phyloP scores from a whole-genome alignment of 371 early-diverging fungal genomes.

The Syncephalastrum contaminatum region DNA sequence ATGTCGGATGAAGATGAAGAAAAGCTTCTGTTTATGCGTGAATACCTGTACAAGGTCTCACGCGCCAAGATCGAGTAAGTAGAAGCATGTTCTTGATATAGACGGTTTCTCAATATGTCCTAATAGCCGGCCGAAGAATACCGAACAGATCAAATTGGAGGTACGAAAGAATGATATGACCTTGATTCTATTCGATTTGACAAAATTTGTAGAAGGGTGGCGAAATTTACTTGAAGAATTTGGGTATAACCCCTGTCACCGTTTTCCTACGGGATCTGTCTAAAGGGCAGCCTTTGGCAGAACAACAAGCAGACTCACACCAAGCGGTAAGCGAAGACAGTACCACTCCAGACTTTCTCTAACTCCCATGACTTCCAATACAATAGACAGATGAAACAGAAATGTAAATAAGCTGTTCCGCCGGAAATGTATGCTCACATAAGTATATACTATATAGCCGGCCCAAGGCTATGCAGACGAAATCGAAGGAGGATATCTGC shows the following conservation, averaged over 20 bases:
- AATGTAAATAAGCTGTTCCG: conserved; percentile 3
- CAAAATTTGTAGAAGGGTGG: conserved; percentile 29
- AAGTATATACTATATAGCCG: conserved; percentile 1
- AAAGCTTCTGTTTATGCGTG: conserved; percentile 70
- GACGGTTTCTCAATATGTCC: too few species aligned
- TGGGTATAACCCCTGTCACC: conserved; percentile 71
- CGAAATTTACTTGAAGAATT: conserved; percentile 53
- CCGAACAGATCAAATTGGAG: conserved; percentile 14
- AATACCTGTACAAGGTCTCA: conserved; percentile 75
- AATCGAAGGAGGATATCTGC: conserved; percentile 21
- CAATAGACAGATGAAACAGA: conserved; percentile 10
- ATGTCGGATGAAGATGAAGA: conserved; percentile 80
- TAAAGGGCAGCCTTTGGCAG: conserved; percentile 4
- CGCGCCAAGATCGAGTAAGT: conserved; percentile 52
- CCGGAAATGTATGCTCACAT: neutral
- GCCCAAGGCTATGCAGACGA: conserved; percentile 11
- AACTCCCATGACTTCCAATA: neutral
- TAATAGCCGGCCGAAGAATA: conserved; percentile 28
- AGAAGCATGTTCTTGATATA: too few species aligned
- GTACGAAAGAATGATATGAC: neutral
- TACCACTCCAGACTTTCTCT: too few species aligned
- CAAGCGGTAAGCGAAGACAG: neutral
- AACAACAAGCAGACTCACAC: conserved; percentile 4
- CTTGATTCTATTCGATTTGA: neutral
- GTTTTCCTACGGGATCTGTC: conserved; percentile 62